Base-by-base conservation (phyloP, 1,284 basidiomycete species). In the Termitomyces sp. region DNA sequence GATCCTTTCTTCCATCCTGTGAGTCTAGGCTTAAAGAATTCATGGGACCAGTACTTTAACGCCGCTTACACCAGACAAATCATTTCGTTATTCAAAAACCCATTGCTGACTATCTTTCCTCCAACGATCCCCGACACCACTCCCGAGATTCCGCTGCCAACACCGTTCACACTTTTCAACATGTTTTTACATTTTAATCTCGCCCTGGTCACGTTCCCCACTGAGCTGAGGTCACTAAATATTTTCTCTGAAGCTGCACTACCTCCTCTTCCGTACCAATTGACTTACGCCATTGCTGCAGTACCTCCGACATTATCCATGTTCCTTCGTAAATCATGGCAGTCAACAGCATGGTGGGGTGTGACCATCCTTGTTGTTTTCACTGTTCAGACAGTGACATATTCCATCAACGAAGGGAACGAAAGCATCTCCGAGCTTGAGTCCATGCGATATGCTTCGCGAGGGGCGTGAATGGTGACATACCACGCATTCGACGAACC, bases 311-410 rank as follows among this genome's bases (percentile, higher is more conserved):
- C 73, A 0, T 59, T 81, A 30, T 78, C 75, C 19, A 51, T 79
- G 31, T 74, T 82, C 54, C 66, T 75, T 5, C 68, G 68, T 9
- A 72, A 70, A 54, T 65, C 73, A n/a, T 84, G 78, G 76, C 75
- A 77, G 60, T 77, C 73, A 6, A 74, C 72, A 6, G 60, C 64
- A 12, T 84, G 82, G 82, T 84, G 81, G 79, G 70, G 71, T 50
- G 58, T 76, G 26, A 75, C 80, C 0, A 61, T 67, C 0, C 56
- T 70, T 13, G 56, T 81, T 19, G 70, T 77, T 0, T 73, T 70
- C 30, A 62, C 79, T 30, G 70, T 75, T 2, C 75, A 81, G 54
- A 70, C 67, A 1, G 71, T 78, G 28, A 70, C 75, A 53, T 67
- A 69, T 26, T 72, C 76, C 53, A 74, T 81, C 43, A 61, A 65